Percentiles rank a stretch among this genome's conserved stretches.
These are phyloP conservation scores for Podila minutissima DNA, from an alignment of 192 early-diverging fungal genomes.

Conservation along the genomic window DNA sequence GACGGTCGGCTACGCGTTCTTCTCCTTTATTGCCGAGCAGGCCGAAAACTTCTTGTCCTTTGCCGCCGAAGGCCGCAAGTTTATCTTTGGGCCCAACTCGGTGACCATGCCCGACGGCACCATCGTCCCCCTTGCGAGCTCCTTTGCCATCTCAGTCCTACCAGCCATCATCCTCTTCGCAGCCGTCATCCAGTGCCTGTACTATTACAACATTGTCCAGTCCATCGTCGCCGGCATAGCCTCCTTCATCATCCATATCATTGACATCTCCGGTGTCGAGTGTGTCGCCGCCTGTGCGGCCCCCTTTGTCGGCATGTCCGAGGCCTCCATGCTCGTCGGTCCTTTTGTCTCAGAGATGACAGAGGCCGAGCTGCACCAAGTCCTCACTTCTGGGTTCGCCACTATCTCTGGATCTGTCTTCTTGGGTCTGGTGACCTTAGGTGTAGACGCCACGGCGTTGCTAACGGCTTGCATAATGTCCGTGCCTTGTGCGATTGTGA, in stretches of 20 bases:
- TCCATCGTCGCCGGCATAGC: slow-evolving; percentile 78
- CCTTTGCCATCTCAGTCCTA: slow-evolving; percentile 75
- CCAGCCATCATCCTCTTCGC: slow-evolving; percentile 89
- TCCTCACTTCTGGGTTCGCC: slow-evolving; percentile 88
- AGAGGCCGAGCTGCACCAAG: slow-evolving; percentile 80
- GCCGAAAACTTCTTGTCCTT: slow-evolving; percentile 64
- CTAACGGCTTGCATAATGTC: slow-evolving; percentile 91
- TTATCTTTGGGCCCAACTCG: slow-evolving; percentile 69
- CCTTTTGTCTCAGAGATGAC: slow-evolving; percentile 87
- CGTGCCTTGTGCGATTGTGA: slow-evolving; percentile 78
- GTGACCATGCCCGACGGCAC: neutral
- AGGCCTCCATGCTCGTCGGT: slow-evolving; percentile 78
- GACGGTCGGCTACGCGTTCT: slow-evolving; percentile 70
- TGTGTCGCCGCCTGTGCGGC: slow-evolving; percentile 85
- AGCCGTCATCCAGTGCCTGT: slow-evolving; percentile 80
- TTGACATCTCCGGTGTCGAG: slow-evolving; percentile 83
- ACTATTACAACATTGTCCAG: slow-evolving; percentile 85
- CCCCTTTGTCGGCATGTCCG: slow-evolving; percentile 84
- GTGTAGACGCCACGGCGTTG: slow-evolving; percentile 67
- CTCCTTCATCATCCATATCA: slow-evolving; percentile 63
- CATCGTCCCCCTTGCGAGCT: slow-evolving; percentile 28
- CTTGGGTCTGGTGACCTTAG: slow-evolving; percentile 73
- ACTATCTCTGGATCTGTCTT: slow-evolving; percentile 87
- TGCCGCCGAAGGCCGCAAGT: slow-evolving; percentile 68
- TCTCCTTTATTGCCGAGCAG: slow-evolving; percentile 67